A percentile compares a stretch with the other conserved stretches of the same genome.
These are phyloP conservation scores for Ophiocordyceps camponoti-floridani DNA, from an alignment of 2,329 filamentous ascomycete genomes.

Conservation along the genomic window DNA sequence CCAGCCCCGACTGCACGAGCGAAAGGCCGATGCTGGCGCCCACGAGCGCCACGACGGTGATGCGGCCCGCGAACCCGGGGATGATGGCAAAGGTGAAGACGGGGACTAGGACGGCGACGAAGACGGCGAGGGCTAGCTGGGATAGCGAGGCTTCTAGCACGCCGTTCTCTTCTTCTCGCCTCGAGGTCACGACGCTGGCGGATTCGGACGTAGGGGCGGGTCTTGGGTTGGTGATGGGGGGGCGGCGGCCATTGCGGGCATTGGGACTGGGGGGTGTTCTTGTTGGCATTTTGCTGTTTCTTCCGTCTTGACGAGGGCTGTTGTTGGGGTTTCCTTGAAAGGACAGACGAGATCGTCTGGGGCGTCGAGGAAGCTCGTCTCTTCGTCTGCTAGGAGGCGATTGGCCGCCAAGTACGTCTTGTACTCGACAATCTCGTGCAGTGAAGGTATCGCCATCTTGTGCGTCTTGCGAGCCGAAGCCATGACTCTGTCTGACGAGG, in stretches of 20 bases:
- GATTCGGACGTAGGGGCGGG: no score
- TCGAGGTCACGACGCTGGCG: no score
- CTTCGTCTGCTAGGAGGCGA: conserved; percentile 36
- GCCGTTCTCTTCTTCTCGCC: not conserved
- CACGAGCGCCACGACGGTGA: conserved; percentile 36
- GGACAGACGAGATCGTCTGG: conserved; percentile 33
- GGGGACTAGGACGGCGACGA: conserved; percentile 29
- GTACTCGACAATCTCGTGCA: conserved; percentile 27
- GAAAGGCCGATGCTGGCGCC: conserved; percentile 22
- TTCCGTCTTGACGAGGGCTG: not conserved
- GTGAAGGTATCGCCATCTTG: conserved; percentile 26
- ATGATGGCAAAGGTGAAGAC: conserved; percentile 40
- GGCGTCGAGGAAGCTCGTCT: conserved; percentile 40
- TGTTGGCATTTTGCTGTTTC: no score
- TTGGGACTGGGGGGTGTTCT: no score
- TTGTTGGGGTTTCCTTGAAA: conserved; percentile 1
- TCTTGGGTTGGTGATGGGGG: no score
- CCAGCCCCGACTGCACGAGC: conserved; percentile 10
- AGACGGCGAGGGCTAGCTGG: conserved; percentile 6
- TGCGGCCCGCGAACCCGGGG: conserved; percentile 34
- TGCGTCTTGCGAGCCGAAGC: conserved; percentile 37
- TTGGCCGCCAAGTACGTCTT: conserved; percentile 35
- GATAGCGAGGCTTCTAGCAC: not conserved
- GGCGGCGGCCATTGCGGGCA: no score
- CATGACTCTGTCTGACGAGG: conserved; percentile 35